phyloP scores from a whole-genome alignment of 805 yeast species.

The Cyberlindnera lachancei region DNA sequence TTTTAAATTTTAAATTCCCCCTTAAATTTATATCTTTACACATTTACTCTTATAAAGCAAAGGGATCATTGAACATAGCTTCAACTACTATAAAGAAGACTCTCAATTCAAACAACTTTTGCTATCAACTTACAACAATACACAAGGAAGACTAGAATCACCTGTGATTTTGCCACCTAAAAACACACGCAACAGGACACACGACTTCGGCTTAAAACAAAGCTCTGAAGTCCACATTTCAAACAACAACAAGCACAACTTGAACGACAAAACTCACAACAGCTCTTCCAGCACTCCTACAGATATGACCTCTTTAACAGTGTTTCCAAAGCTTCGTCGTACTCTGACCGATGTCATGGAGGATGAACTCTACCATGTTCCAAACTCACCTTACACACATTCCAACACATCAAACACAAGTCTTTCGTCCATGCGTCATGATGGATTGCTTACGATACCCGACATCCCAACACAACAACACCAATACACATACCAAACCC shows the following conservation, averaged over 20 bases:
- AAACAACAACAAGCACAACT: conserved; percentile 3
- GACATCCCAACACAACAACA: conserved; percentile 3
- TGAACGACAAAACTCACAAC: neutral
- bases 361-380: conserved; percentile 44
- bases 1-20: too few species aligned
- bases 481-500: neutral
- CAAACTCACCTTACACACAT: conserved; percentile 5
- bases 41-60: too few species aligned
- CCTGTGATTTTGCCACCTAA: neutral
- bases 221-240: too few species aligned
- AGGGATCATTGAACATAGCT: too few species aligned
- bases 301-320: conserved; percentile 41
- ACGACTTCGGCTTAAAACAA: too few species aligned
- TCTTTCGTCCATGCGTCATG: conserved; percentile 1
- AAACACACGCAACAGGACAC: neutral
- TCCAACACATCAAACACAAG: conserved; percentile 3
- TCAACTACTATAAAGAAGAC: too few species aligned
- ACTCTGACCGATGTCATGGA: conserved; percentile 53
- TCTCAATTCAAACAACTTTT: too few species aligned
- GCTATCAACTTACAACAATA: too few species aligned
- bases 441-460: conserved; percentile 2
- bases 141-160: neutral
- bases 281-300: neutral
- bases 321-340: conserved; percentile 42
- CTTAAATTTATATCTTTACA: too few species aligned